Percentiles rank a stretch among this genome's conserved stretches.
phyloP scores from a whole-genome alignment of 2,329 filamentous ascomycete species.

The Hymenoscyphus albidus region DNA sequence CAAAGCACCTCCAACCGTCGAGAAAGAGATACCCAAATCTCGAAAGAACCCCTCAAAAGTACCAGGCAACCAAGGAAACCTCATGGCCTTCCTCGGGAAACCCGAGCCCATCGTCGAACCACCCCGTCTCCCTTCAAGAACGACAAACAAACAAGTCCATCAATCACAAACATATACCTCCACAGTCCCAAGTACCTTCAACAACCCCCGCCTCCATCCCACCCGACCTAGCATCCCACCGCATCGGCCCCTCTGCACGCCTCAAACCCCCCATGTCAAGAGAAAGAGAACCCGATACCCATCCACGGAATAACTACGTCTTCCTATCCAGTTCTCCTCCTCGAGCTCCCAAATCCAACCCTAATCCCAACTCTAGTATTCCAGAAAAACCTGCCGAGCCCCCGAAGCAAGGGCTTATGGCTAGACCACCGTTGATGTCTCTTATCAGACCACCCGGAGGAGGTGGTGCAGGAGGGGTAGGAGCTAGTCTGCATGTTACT shows the following conservation, averaged over 20 bases:
- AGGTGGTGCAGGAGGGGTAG: slow-evolving; percentile 2
- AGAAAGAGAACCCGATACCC: slow-evolving; percentile 10
- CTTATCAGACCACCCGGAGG: slow-evolving; percentile 24
- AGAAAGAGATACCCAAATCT: slow-evolving; percentile 10
- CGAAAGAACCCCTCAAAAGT: slow-evolving; percentile 13
- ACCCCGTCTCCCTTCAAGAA: not conserved
- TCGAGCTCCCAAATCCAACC: slow-evolving; percentile 14
- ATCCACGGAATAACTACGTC: slow-evolving; percentile 26
- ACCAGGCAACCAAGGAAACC: slow-evolving; percentile 26
- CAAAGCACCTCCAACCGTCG: slow-evolving; percentile 20
- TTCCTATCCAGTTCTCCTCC: slow-evolving; percentile 35
- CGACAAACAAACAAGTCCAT: not conserved
- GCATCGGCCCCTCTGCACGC: slow-evolving; percentile 20
- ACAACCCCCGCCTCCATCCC: slow-evolving; percentile 18
- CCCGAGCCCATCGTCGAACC: slow-evolving; percentile 14
- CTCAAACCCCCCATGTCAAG: slow-evolving; percentile 19
- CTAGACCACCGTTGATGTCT: slow-evolving; percentile 24
- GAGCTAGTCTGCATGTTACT: slow-evolving; percentile 25
- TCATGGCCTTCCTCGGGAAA: slow-evolving; percentile 30
- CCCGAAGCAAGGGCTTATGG: slow-evolving; percentile 15
- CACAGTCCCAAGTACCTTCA: slow-evolving; percentile 9
- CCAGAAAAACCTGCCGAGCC: slow-evolving; percentile 11
- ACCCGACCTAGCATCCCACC: slow-evolving; percentile 25
- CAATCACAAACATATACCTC: not conserved
- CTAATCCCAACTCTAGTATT: slow-evolving; percentile 4